Evolutionary conservation across 495 filamentous ascomycete species (phyloP), one percentile per base, ranked within the genome.

Genomic region (Aspergillus diversus): DNA sequence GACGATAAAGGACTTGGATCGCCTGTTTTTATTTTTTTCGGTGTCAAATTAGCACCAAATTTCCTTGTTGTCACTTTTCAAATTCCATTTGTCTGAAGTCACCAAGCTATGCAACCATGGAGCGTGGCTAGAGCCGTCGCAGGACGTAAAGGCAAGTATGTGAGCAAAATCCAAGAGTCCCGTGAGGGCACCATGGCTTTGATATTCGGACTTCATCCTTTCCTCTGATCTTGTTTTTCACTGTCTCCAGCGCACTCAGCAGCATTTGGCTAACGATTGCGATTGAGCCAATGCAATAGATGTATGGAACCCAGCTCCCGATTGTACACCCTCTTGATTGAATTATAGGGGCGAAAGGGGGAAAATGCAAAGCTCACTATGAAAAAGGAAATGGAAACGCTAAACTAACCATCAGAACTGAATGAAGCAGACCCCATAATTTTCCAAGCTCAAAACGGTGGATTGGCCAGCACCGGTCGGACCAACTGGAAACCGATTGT

Each of bases 1-100:
- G 79, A 81, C 67, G 79, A 80, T 57, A 80, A 66, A 63, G 79
- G 79, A 77, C 79, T 81, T 63, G 73, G 72, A 71, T 80, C 77
- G 66, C 73, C 77, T 81, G 59, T 59, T 62, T 27, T 27, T 27
- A 27, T 27, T 33, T 46, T 60, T 61, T 32, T 50, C 53, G 35
- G 47, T 7, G 50, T 51, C 33, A 56, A 32, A 51, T 62, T 32
- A 55, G 59, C 43, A 60, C 21, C 17, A 31, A 17, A 31, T 17
- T 21, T 27, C n/a, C 47, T 21, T 17, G 47, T 17, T 27, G 11
- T 50, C 15, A 31, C 17, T 32, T 21, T 61, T 35, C 42, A 52
- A 17, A 21, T 15, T 53, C 56, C 34, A 33, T 42, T 59, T 39
- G 50, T 59, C 51, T 43, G 32, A 47, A 58, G 53, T 32, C 46